Percentiles rank a stretch among this genome's conserved stretches.
Evolutionary conservation across 768 basidiomycete genomes (phyloP).

Genomic region (Mycena amicta): DNA sequence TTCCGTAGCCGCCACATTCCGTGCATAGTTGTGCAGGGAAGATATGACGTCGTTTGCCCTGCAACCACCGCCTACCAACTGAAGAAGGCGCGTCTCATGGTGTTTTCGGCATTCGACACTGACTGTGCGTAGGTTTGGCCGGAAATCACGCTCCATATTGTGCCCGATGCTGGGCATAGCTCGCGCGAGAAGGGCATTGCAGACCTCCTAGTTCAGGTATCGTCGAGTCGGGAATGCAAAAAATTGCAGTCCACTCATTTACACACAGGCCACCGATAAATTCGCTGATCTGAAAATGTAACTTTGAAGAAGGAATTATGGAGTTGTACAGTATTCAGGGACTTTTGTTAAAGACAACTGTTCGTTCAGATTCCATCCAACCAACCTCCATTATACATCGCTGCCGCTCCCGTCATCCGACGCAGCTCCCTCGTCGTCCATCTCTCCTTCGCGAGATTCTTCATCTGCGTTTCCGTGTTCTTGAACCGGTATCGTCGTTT

Average conservation of each 20-base stretch:
- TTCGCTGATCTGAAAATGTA: slow-evolving; percentile 39
- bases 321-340: neutral
- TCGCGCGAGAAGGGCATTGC: slow-evolving; percentile 72
- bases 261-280: slow-evolving; percentile 43
- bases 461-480: too few species aligned
- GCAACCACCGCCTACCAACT: slow-evolving; percentile 79
- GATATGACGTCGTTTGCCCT: slow-evolving; percentile 90
- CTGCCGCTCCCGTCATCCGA: too few species aligned
- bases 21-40: slow-evolving; percentile 77
- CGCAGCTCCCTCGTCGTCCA: too few species aligned
- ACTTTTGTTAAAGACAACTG: too few species aligned
- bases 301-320: neutral
- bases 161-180: slow-evolving; percentile 88
- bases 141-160: slow-evolving; percentile 71
- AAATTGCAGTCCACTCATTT: neutral
- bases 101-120: neutral
- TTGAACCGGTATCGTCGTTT: too few species aligned
- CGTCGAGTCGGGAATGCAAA: neutral
- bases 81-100: slow-evolving; percentile 54
- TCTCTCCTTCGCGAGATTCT: too few species aligned
- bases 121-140: slow-evolving; percentile 65
- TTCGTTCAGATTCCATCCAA: too few species aligned
- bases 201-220: slow-evolving; percentile 71
- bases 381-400: too few species aligned
- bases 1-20: slow-evolving; percentile 84